Evolutionary conservation across 2,329 filamentous ascomycete species (phyloP).

Genomic region (Phyllachora maydis): DNA sequence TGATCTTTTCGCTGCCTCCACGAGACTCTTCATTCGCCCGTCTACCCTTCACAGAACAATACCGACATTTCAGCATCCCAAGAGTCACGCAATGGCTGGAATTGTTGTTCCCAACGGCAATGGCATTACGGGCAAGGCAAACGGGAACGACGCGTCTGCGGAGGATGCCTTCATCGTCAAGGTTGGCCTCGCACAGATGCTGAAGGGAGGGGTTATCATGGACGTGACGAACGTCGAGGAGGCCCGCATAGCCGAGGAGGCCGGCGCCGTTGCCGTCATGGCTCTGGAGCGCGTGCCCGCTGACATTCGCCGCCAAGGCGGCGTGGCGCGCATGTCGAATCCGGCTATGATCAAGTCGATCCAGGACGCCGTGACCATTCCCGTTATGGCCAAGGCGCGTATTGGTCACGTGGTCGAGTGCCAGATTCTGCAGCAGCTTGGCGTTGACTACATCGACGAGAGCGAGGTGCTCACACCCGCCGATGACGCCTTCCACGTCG

Average conservation of each 20-base stretch:
- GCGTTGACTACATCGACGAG: conserved; percentile 96
- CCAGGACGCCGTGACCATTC: conserved; percentile 85
- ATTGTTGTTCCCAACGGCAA: conserved; percentile 1
- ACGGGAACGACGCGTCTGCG: too few species aligned
- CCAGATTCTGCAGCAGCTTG: conserved; percentile 89
- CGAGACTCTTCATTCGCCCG: too few species aligned
- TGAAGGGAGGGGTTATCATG: conserved; percentile 99
- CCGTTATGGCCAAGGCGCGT: conserved; percentile 96
- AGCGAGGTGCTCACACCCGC: conserved; percentile 93
- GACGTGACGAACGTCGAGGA: conserved; percentile 88
- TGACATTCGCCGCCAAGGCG: conserved; percentile 81
- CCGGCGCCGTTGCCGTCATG: conserved; percentile 93
- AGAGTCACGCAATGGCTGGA: conserved; percentile 5
- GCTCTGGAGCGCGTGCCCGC: conserved; percentile 92
- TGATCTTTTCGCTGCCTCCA: too few species aligned
- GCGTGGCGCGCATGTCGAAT: conserved; percentile 93
- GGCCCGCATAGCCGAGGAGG: conserved; percentile 92
- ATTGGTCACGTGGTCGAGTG: conserved; percentile 98
- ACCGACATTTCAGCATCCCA: conserved; percentile 1
- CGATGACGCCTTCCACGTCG: conserved; percentile 77
- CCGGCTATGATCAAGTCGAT: conserved; percentile 89
- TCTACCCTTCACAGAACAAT: too few species aligned
- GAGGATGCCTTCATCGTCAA: conserved; percentile 59
- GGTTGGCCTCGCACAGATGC: conserved; percentile 87
- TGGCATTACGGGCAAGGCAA: too few species aligned